These are phyloP conservation scores for Dipsacomyces acuminosporus DNA, from an alignment of 371 early-diverging fungal genomes.

Conservation along the genomic window DNA sequence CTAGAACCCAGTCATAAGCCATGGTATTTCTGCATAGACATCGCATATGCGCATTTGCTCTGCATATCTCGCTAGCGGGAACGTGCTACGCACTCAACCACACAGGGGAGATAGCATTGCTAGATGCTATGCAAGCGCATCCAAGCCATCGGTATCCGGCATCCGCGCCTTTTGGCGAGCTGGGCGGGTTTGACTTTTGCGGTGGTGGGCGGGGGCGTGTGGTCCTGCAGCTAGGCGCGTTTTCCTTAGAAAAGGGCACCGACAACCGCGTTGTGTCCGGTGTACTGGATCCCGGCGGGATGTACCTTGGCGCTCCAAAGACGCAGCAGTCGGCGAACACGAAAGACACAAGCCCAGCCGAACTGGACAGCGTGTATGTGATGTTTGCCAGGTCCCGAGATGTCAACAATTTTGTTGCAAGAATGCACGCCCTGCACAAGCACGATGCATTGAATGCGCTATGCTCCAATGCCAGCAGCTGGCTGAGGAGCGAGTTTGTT, in stretches of 20 bases:
- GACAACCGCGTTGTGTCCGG: neutral
- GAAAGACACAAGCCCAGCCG: conserved; percentile 20
- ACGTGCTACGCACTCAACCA: conserved; percentile 19
- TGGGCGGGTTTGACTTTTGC: conserved; percentile 39
- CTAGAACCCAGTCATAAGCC: no score
- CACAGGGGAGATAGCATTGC: conserved; percentile 35
- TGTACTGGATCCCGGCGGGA: no score
- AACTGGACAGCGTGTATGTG: conserved; percentile 39
- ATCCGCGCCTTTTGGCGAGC: conserved; percentile 36
- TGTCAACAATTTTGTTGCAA: conserved; percentile 38
- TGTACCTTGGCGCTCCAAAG: no score
- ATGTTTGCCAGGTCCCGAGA: conserved; percentile 34
- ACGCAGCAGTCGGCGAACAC: no score
- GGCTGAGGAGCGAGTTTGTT: conserved; percentile 37
- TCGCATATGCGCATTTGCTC: no score
- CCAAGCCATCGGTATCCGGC: conserved; percentile 25
- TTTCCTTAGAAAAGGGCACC: conserved; percentile 31
- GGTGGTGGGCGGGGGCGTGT: conserved; percentile 40
- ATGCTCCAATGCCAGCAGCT: conserved; percentile 30
- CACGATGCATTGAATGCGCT: conserved; percentile 11
- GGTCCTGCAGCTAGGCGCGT: conserved; percentile 34
- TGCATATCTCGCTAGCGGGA: no score
- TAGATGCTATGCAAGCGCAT: conserved; percentile 27
- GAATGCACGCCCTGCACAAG: conserved; percentile 11
- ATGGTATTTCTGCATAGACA: no score